These are phyloP conservation scores for Didymella segeticola DNA, from an alignment of 2,329 filamentous ascomycete genomes.

Conservation along the genomic window DNA sequence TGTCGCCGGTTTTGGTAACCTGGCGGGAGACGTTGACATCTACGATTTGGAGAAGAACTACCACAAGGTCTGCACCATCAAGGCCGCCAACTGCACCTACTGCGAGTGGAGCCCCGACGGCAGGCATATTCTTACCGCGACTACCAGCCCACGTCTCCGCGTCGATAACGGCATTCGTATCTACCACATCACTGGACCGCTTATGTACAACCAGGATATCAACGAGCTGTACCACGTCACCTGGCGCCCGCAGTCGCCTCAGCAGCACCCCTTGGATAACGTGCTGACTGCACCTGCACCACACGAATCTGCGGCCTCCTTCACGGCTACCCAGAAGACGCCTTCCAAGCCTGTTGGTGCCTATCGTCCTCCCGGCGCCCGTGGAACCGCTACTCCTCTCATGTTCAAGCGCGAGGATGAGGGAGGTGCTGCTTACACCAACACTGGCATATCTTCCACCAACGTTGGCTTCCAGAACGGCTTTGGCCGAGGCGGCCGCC, in stretches of 20 bases:
- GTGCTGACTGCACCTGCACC: constrained; percentile 78
- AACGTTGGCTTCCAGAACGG: constrained; percentile 68
- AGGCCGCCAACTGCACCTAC: constrained; percentile 93
- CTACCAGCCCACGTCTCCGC: constrained; percentile 89
- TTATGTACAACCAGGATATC: constrained; percentile 98
- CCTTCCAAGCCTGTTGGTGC: constrained; percentile 97
- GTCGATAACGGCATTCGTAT: constrained; percentile 97
- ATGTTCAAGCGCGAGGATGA: constrained; percentile 98
- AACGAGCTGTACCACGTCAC: constrained; percentile 85
- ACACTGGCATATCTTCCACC: constrained; percentile 76
- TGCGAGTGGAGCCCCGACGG: constrained; percentile 98
- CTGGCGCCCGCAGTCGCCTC: constrained; percentile 79
- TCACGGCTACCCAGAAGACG: constrained; percentile 86
- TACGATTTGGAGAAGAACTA: constrained; percentile 97
- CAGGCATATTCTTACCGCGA: constrained; percentile 95
- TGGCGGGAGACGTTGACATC: constrained; percentile 96
- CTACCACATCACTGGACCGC: constrained; percentile 85
- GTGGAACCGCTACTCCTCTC: constrained; percentile 85
- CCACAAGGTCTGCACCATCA: constrained; percentile 88
- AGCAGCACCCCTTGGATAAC: constrained; percentile 68
- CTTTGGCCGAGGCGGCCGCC: constrained; percentile 77
- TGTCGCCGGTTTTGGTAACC: constrained; percentile 94
- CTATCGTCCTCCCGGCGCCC: constrained; percentile 92
- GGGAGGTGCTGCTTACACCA: constrained; percentile 85
- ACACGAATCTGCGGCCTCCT: constrained; percentile 82